phyloP scores from a whole-genome alignment of 495 filamentous ascomycete species.

The Achaetomiella virescens region DNA sequence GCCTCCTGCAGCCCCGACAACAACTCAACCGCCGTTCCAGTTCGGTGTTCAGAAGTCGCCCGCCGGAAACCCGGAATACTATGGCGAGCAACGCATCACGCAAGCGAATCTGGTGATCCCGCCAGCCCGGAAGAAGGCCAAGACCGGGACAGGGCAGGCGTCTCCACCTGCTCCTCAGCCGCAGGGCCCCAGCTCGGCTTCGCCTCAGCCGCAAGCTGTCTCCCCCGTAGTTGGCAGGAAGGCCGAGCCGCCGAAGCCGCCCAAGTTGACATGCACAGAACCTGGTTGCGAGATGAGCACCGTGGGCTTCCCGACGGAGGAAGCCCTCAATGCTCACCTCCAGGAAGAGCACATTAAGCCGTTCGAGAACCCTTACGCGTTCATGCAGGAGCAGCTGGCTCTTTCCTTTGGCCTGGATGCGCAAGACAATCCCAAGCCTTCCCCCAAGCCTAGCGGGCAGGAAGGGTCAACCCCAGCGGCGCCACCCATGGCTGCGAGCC shows the following conservation, averaged over 20 bases:
- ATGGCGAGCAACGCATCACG: slow-evolving; percentile 39
- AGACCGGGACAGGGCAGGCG: slow-evolving; percentile 29
- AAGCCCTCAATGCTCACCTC: slow-evolving; percentile 45
- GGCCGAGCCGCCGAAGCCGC: slow-evolving; percentile 26
- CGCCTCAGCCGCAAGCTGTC: slow-evolving; percentile 42
- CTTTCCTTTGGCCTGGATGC: slow-evolving; percentile 39
- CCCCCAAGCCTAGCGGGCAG: slow-evolving; percentile 13
- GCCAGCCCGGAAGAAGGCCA: slow-evolving; percentile 47
- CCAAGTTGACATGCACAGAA: slow-evolving; percentile 39
- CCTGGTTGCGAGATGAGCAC: slow-evolving; percentile 39
- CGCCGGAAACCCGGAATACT: slow-evolving; percentile 58
- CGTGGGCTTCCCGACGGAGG: slow-evolving; percentile 49
- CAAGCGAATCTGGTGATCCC: slow-evolving; percentile 49
- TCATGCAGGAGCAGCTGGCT: slow-evolving; percentile 41
- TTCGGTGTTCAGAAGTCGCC: slow-evolving; percentile 67
- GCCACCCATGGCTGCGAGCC: slow-evolving; percentile 27
- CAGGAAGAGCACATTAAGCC: slow-evolving; percentile 51
- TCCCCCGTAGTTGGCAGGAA: slow-evolving; percentile 45
- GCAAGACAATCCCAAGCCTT: slow-evolving; percentile 35
- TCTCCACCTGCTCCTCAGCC: slow-evolving; percentile 23
- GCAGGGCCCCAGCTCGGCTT: slow-evolving; percentile 35
- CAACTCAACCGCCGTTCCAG: slow-evolving; percentile 57
- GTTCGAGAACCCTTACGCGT: slow-evolving; percentile 47
- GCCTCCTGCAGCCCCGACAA: slow-evolving; percentile 58
- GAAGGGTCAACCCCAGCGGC: slow-evolving; percentile 16